Base-by-base conservation (phyloP, 345 rosid genomes). In the Arabis hirsuta region DNA sequence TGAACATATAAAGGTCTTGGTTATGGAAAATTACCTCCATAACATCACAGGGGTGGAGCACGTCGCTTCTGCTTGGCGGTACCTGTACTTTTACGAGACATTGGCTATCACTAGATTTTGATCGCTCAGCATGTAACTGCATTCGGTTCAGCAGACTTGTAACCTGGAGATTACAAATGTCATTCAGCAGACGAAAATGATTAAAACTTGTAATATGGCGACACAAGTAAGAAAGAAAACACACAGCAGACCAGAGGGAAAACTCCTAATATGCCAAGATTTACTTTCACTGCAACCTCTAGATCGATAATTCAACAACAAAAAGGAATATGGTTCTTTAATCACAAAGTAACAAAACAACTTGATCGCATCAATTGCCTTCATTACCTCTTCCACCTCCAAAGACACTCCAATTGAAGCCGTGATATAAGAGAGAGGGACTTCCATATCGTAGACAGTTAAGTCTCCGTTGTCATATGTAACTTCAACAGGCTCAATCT, bases 401-500 rank as follows among this genome's bases (percentile, higher is more conserved):
- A 90, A 80, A 53, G 91, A 53, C 22, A 88, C 91, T 72, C 99
- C 99, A 78, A 95, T 82, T 26, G 84, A 67, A 69, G 77, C 81
- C 6, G 84, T 84, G 52, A 95, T 86, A 73, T 92, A 90, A 13
- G 98, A 85, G 62, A 92, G 78, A 34, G 98, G 85, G 67, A 95
- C 97, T 51, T 92, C 86, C 92, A 95, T 87, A 48, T 79, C 82
- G 70, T 85, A 92, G 47, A 75, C 75, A 47, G 96, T 77, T 55
- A 95, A 87, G 66, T 75, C 81, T 69, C 94, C 96, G 38, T 79
- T 84, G 65, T 81, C 62, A 64, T 86, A 83, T 56, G 73, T 79
- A 66, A 95, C 98, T 81, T 91, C 90, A 68, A 95, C 98, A 12
- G 99, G 98, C 81, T 91, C 99, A 36, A 91, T 84, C 83, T 88